phyloP scores from a whole-genome alignment of 1,139 yeast genomes.

The Torulaspora globosa region DNA sequence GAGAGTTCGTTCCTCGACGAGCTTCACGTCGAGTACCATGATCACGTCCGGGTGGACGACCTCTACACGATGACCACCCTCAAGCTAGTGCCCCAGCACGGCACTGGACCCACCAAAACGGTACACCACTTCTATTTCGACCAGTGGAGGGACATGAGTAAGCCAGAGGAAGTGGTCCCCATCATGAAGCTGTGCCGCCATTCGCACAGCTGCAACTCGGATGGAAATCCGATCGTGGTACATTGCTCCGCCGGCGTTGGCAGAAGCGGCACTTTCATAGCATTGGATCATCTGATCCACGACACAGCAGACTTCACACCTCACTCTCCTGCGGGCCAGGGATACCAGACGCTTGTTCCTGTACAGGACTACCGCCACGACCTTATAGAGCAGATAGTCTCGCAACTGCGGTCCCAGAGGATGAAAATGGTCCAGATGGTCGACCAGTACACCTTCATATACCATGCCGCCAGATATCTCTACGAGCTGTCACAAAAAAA shows the following conservation, averaged over 20 bases:
- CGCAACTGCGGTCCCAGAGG: conserved; percentile 34
- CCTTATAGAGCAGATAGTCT: conserved; percentile 34
- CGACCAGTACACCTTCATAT: conserved; percentile 35
- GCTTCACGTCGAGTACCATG: conserved; percentile 21
- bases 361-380: conserved; percentile 27
- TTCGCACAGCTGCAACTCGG: conserved; percentile 31
- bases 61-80: conserved; percentile 29
- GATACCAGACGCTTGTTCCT: conserved; percentile 6
- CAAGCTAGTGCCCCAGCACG: conserved; percentile 20
- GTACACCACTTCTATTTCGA: conserved; percentile 44
- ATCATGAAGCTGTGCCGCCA: conserved; percentile 32
- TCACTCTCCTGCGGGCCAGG: conserved; percentile 4
- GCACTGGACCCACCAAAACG: conserved; percentile 29
- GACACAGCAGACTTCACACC: conserved; percentile 31
- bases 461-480: conserved; percentile 32
- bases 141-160: conserved; percentile 47
- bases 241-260: conserved; percentile 86
- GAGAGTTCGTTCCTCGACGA: conserved; percentile 24
- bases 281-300: conserved; percentile 53
- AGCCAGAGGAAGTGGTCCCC: conserved; percentile 40
- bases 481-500: conserved; percentile 10
- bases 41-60: conserved; percentile 21
- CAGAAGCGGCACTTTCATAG: conserved; percentile 68
- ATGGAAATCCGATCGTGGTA: conserved; percentile 43
- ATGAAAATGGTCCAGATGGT: conserved; percentile 37